These are phyloP conservation scores for Epichloe brachyelytri DNA, from an alignment of 2,329 filamentous ascomycete genomes.

Conservation along the genomic window DNA sequence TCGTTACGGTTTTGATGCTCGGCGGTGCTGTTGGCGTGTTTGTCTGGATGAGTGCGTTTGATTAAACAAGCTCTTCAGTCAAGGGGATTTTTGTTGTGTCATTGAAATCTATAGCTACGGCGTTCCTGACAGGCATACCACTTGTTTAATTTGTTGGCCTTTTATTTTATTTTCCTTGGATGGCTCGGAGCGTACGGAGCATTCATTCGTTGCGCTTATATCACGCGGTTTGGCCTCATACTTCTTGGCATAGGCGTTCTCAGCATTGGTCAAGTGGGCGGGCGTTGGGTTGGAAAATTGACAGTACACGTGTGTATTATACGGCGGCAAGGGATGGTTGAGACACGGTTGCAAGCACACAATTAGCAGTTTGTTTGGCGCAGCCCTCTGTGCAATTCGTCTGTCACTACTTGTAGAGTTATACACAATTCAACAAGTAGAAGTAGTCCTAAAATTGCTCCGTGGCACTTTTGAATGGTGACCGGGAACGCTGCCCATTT, in stretches of 20 bases:
- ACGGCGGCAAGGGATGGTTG: neutral
- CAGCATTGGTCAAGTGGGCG: neutral
- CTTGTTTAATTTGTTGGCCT: no score
- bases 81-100: neutral
- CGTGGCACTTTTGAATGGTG: no score
- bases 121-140: neutral
- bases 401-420: no score
- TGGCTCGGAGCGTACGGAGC: neutral
- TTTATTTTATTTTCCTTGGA: neutral
- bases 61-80: conserved; percentile 8
- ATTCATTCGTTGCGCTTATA: neutral
- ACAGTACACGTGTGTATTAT: neutral
- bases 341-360: neutral
- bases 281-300: neutral
- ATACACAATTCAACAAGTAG: no score
- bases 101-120: neutral
- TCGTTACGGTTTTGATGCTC: conserved; percentile 33
- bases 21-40: conserved; percentile 29
- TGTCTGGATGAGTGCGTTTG: conserved; percentile 35
- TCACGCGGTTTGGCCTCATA: neutral
- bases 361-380: no score
- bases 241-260: neutral
- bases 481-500: no score
- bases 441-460: no score
- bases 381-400: no score